A percentile compares a stretch with the other conserved stretches of the same genome.
Conservation (phyloP, 441 rosid genomes). For the Viola pubescens region DNA sequence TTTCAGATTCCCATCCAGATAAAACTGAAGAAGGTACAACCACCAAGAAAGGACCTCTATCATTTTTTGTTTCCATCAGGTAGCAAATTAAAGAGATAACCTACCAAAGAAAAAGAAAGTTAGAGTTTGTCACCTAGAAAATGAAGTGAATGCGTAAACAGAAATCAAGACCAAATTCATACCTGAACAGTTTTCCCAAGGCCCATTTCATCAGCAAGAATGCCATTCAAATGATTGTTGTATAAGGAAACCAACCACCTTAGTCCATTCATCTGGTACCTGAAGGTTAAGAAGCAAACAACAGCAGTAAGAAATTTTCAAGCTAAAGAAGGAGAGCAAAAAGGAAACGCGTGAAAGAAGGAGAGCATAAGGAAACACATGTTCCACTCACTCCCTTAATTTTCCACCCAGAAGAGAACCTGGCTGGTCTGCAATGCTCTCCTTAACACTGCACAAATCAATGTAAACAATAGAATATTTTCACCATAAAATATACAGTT, state of each 20-base stretch:
- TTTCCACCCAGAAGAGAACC: conserved; percentile 63
- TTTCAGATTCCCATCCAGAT: conserved; percentile 91
- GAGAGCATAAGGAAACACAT: conserved; percentile 2
- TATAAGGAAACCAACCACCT: conserved; percentile 91
- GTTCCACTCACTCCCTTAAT: conserved; percentile 76
- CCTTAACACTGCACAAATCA: conserved; percentile 67
- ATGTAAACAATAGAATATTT: conserved; percentile 10
- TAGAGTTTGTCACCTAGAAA: not conserved
- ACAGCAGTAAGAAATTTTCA: conserved; percentile 7
- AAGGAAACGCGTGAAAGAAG: not conserved
- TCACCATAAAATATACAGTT: not conserved
- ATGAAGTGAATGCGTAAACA: not conserved
- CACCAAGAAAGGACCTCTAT: conserved; percentile 90
- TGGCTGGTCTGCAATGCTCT: conserved; percentile 82
- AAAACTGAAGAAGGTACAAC: conserved; percentile 96
- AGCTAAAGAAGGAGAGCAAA: conserved; percentile 1
- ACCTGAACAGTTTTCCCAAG: conserved; percentile 99
- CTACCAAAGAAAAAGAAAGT: conserved; percentile 24
- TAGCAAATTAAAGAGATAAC: conserved; percentile 89
- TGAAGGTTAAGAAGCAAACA: conserved; percentile 28
- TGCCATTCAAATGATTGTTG: conserved; percentile 88
- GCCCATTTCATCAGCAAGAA: conserved; percentile 99
- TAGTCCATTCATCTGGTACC: conserved; percentile 96
- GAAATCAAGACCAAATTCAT: conserved; percentile 2
- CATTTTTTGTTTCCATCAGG: conserved; percentile 90